Evolutionary conservation across 2,329 filamentous ascomycete genomes (phyloP).

Genomic region (Xylariaceae sp.): DNA sequence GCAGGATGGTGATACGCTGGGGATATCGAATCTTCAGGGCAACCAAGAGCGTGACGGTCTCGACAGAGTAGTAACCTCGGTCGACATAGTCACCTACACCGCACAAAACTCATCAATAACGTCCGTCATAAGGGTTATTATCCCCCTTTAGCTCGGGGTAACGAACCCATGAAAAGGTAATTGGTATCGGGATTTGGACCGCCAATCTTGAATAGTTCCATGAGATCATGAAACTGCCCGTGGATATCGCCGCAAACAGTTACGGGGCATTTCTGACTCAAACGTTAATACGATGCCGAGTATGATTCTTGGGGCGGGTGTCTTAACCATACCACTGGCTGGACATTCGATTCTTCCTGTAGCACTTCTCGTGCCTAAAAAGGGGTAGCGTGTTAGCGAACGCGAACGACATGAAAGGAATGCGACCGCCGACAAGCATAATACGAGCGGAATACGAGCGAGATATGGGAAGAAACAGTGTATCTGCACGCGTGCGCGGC

Average conservation of each 20-base stretch:
- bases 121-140: background rate
- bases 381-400: slow-evolving; percentile 33
- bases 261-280: slow-evolving; percentile 82
- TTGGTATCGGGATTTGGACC: slow-evolving; percentile 97
- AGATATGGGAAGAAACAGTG: background rate
- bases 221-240: slow-evolving; percentile 96
- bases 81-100: slow-evolving; percentile 88
- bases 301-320: background rate
- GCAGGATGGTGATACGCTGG: slow-evolving; percentile 94
- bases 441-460: background rate
- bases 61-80: slow-evolving; percentile 96
- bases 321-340: slow-evolving; percentile 74
- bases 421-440: background rate
- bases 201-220: slow-evolving; percentile 99
- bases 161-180: slow-evolving; percentile 95
- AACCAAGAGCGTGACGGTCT: slow-evolving; percentile 94
- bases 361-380: slow-evolving; percentile 85
- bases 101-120: slow-evolving; percentile 17
- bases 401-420: slow-evolving; percentile 5
- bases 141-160: background rate
- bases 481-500: background rate
- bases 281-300: slow-evolving; percentile 4
- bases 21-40: slow-evolving; percentile 98
- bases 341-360: slow-evolving; percentile 96
- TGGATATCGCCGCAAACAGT: slow-evolving; percentile 99